phyloP scores from a whole-genome alignment of 139 green algal genomes.

The Pedinophyceae sp. region DNA sequence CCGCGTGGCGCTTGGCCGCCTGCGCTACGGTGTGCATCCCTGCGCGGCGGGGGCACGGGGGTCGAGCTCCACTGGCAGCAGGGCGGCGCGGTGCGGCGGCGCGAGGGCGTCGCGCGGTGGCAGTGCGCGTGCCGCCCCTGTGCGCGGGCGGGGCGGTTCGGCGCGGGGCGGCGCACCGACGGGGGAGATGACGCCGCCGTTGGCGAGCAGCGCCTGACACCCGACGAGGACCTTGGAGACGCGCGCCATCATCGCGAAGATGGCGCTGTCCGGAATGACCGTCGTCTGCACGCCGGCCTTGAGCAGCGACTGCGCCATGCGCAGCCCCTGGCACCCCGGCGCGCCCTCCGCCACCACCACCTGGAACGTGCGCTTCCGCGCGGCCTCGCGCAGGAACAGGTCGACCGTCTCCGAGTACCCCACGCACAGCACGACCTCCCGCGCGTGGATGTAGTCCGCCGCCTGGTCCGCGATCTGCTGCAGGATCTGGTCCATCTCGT shows the following conservation, averaged over 20 bases:
- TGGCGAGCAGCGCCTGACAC: constrained; percentile 78
- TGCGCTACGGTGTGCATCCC: constrained; percentile 63
- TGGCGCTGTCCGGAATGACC: constrained; percentile 63
- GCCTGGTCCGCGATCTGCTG: constrained; percentile 58
- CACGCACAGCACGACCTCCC: constrained; percentile 34
- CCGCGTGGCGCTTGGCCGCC: constrained; percentile 63
- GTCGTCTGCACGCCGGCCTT: constrained; percentile 65
- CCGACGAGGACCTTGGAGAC: constrained; percentile 88
- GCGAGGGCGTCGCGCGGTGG: too few species aligned
- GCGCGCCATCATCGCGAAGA: constrained; percentile 94
- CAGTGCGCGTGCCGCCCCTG: too few species aligned
- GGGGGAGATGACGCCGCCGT: constrained; percentile 77
- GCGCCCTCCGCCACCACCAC: constrained; percentile 84
- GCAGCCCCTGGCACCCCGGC: constrained; percentile 67
- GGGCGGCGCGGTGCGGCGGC: too few species aligned
- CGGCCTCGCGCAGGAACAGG: constrained; percentile 68
- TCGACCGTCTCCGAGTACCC: constrained; percentile 41
- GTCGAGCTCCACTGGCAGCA: too few species aligned
- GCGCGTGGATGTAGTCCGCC: constrained; percentile 81
- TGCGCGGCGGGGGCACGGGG: too few species aligned
- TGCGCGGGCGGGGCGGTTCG: too few species aligned
- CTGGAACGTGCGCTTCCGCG: constrained; percentile 80
- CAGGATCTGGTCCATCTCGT: constrained; percentile 79
- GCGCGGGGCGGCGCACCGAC: too few species aligned
- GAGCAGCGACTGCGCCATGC: constrained; percentile 65